These are phyloP conservation scores for Ganoderma meredithae DNA, from an alignment of 1,284 basidiomycete species.

Conservation along the genomic window DNA sequence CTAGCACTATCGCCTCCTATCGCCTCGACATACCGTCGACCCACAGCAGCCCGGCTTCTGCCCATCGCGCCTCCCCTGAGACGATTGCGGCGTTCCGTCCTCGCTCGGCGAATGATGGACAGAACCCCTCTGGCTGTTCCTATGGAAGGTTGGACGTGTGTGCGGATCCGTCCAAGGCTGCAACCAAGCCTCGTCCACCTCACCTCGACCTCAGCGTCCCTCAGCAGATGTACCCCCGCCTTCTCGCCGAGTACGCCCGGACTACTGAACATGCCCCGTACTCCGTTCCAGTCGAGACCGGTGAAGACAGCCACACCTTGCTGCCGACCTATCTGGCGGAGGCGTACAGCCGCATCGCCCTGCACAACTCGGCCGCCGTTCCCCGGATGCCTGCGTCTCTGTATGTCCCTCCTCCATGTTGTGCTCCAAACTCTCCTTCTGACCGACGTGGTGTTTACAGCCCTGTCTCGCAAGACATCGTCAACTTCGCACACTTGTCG, in stretches of 20 bases:
- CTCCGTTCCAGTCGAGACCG: constrained; percentile 9
- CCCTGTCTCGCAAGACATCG: constrained; percentile 5
- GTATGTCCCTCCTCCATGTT: neutral
- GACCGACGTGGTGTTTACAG: neutral
- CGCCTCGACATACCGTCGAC: constrained; percentile 13
- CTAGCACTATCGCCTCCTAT: constrained; percentile 8
- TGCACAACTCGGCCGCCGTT: constrained; percentile 10
- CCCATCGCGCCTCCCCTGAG: neutral
- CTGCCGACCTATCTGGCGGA: constrained; percentile 38
- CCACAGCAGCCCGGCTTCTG: constrained; percentile 18
- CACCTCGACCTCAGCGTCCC: constrained; percentile 28
- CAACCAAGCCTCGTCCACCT: constrained; percentile 30
- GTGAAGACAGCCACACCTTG: constrained; percentile 26
- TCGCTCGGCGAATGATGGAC: constrained; percentile 22
- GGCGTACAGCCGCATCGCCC: constrained; percentile 28
- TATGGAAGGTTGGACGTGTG: neutral
- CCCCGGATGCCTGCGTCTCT: neutral
- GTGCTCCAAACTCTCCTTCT: neutral
- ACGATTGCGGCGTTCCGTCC: constrained; percentile 3
- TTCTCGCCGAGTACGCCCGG: constrained; percentile 21
- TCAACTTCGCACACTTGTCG: neutral
- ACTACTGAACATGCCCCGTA: constrained; percentile 6
- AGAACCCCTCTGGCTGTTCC: neutral
- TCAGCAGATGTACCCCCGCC: constrained; percentile 17
- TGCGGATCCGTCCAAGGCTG: neutral